Conservation (phyloP, 495 filamentous ascomycete species). For the Podospora appendiculata region DNA sequence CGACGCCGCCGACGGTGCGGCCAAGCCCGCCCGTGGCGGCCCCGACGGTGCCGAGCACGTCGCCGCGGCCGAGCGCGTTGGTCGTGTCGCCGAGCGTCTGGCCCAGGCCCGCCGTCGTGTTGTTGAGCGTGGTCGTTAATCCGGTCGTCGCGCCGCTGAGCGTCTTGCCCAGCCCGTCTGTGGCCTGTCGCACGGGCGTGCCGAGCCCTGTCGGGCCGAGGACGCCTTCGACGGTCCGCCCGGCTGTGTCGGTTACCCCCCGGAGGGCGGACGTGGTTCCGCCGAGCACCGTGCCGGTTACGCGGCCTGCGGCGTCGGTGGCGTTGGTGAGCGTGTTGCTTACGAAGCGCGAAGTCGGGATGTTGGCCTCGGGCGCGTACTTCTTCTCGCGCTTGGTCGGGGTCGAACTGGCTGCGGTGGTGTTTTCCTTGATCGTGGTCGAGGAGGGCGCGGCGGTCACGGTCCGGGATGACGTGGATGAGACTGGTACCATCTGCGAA, state of each 20-base stretch:
- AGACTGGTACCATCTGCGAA: too few relatives aligned
- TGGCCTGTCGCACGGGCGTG: not conserved
- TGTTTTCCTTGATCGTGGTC: not conserved
- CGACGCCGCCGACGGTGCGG: constrained; percentile 17
- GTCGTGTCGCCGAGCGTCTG: constrained; percentile 16
- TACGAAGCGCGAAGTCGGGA: constrained; percentile 12
- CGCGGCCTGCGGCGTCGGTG: not conserved
- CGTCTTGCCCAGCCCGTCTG: constrained; percentile 4
- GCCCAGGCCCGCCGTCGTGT: constrained; percentile 1
- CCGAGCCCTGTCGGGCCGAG: not conserved
- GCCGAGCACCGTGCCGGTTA: not conserved
- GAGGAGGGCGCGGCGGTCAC: not conserved
- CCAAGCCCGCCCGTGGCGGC: constrained; percentile 15
- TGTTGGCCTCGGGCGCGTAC: constrained; percentile 13
- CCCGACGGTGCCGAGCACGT: constrained; percentile 14
- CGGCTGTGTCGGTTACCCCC: constrained; percentile 9
- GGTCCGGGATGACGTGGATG: too few relatives aligned
- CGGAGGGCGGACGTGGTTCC: not conserved
- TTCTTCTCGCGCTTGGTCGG: constrained; percentile 13
- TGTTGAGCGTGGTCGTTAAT: constrained; percentile 7
- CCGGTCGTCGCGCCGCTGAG: constrained; percentile 8
- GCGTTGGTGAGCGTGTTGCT: not conserved
- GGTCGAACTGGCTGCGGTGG: not conserved
- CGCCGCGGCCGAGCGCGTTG: constrained; percentile 14
- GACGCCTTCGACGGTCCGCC: constrained; percentile 4